A percentile compares a stretch with the other conserved stretches of the same genome.
These are phyloP conservation scores for Gossypium anomalum DNA, from an alignment of 345 rosid species.

Conservation along the genomic window DNA sequence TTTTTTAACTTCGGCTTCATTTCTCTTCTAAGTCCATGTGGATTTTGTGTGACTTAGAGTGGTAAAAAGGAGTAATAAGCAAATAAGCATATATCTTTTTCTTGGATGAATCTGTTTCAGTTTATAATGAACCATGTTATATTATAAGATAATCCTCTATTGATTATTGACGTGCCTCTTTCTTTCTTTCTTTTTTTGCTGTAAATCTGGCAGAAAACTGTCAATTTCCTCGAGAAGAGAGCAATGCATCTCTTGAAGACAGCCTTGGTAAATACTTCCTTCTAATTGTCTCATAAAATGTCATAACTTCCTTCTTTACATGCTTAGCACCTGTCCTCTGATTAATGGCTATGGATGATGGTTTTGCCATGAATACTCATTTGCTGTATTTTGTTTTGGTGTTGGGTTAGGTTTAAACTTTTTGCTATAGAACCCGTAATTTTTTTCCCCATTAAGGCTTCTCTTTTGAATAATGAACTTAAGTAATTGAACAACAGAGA, in stretches of 20 bases:
- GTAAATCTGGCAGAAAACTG: constrained; percentile 12
- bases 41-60: not conserved
- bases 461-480: not conserved
- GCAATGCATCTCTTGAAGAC: constrained; percentile 2
- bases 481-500: not conserved
- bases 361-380: not conserved
- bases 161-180: not conserved
- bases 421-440: not conserved
- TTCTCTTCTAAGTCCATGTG: not conserved
- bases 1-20: not conserved
- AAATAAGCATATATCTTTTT: not conserved
- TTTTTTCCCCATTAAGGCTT: not conserved
- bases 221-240: constrained; percentile 15
- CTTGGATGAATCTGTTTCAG: not conserved
- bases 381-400: not conserved
- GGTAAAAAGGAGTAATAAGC: not conserved
- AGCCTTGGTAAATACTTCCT: constrained; percentile 8
- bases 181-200: not conserved
- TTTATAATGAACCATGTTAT: not conserved
- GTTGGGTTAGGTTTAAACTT: not conserved
- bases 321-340: not conserved
- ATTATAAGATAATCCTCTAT: not conserved
- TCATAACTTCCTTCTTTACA: not conserved
- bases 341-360: not conserved
- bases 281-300: constrained; percentile 1